Base-by-base conservation (phyloP, 2,329 filamentous ascomycete species). In the Xylaria sp. region DNA sequence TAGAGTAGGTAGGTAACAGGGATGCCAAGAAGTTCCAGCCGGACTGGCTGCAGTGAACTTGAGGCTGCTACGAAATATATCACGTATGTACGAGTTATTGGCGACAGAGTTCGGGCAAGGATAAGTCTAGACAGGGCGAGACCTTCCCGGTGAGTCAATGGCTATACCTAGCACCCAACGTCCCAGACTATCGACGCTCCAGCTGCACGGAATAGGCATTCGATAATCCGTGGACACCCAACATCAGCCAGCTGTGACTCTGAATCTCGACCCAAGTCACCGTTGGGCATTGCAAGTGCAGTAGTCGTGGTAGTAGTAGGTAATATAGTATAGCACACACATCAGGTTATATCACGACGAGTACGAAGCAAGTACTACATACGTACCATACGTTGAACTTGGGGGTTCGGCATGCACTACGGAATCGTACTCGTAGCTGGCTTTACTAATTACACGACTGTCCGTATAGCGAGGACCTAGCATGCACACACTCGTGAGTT, bases 51-150 rank as follows among this genome's bases (percentile, higher is more conserved):
- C 48, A 50, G 19, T 11, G 19, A 51, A 34, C 49, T 51, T 18
- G 49, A 51, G 11, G 23, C 23, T 16, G 47, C 47, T 51, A 13
- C 11, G 4, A 8, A 4, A 13, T 46, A 46, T 6, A n/a, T 46
- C 5, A 46, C 13, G 13, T 46, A 46, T 46, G 23, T 5, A 30
- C 7, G 49, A 10, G 23, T 8, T 6, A 51, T 51, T 34, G 42
- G 13, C 19, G 23, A 50, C 48, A 19, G 18, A 50, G 49, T 51
- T 30, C 23, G 10, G 19, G 5, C 49, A 51, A 34, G 6, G 11
- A 23, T 10, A 52, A 59, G 59, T 61, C 59, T 59, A 59, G 59
- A 51, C 37, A 52, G 44, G 59, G 56, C 59, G 56, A 61, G 59
- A 56, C 59, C 59, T 59, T 30, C 47, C 23, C 35, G 37, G 44